These are phyloP conservation scores for Funneliformis caledonium DNA, from an alignment of 371 early-diverging fungal species.

Conservation along the genomic window DNA sequence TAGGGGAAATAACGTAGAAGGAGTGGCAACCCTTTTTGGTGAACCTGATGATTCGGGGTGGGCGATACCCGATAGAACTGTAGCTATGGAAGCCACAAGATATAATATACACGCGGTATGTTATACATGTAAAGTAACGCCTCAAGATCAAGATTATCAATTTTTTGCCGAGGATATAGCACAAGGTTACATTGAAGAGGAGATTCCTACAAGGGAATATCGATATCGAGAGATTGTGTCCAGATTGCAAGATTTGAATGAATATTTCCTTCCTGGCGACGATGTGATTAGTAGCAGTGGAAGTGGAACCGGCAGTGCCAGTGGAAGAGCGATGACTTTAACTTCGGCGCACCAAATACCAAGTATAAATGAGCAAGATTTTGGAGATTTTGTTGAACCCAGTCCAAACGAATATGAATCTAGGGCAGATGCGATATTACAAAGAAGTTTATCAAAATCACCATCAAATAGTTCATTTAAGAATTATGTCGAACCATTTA, in stretches of 20 bases:
- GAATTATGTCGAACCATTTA: constrained; percentile 3
- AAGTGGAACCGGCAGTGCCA: background rate
- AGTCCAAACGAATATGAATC: constrained; percentile 9
- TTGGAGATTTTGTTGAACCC: background rate
- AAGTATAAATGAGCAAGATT: constrained; percentile 25
- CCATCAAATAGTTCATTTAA: constrained; percentile 1
- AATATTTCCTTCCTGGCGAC: constrained; percentile 27
- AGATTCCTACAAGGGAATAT: constrained; percentile 20
- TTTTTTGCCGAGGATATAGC: constrained; percentile 13
- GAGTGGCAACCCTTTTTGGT: constrained; percentile 21
- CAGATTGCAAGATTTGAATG: constrained; percentile 30
- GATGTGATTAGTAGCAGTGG: constrained; percentile 18
- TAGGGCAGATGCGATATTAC: background rate
- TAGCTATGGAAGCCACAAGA: constrained; percentile 49
- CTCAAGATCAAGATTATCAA: constrained; percentile 16
- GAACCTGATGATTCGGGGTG: constrained; percentile 45
- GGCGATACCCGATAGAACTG: constrained; percentile 44
- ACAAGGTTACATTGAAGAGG: background rate
- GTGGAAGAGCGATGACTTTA: constrained; percentile 23
- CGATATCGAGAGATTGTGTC: constrained; percentile 19
- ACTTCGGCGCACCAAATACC: constrained; percentile 14
- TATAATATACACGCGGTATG: constrained; percentile 58
- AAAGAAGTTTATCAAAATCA: constrained; percentile 24
- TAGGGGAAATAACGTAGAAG: constrained; percentile 36
- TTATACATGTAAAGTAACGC: constrained; percentile 18